Percentiles rank a stretch among this genome's conserved stretches.
phyloP scores from a whole-genome alignment of 169 alveolate genomes.

The Perkinsus chesapeaki region DNA sequence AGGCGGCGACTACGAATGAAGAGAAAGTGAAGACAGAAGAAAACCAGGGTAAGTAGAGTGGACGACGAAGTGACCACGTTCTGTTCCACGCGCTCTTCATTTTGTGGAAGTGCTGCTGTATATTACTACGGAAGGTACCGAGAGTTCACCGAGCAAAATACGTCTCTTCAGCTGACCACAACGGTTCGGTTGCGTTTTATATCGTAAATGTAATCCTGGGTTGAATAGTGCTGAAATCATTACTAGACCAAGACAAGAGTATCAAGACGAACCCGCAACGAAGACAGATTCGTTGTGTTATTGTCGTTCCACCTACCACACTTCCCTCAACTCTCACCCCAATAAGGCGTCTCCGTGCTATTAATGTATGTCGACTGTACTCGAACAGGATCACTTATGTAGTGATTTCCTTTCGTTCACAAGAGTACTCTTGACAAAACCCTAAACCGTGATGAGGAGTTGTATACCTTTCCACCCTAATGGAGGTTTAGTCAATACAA shows the following conservation, averaged over 20 bases:
- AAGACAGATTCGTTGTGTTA: not conserved
- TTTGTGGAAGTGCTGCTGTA: not conserved
- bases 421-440: not conserved
- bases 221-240: not conserved
- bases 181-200: no score
- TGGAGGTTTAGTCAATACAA: not conserved
- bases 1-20: not conserved
- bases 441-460: constrained; percentile 2
- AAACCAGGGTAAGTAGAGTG: no score
- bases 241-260: not conserved
- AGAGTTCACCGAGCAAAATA: no score
- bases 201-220: not conserved
- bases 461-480: constrained; percentile 1
- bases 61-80: not conserved
- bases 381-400: not conserved
- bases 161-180: no score
- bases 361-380: not conserved
- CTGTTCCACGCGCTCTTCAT: not conserved
- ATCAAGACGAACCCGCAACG: no score
- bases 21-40: not conserved
- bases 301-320: not conserved
- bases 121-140: no score
- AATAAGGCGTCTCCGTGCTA: not conserved
- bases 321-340: not conserved
- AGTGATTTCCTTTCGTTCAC: not conserved